Conservation (phyloP, 1,284 basidiomycete species). For the Stereum hirsutum region DNA sequence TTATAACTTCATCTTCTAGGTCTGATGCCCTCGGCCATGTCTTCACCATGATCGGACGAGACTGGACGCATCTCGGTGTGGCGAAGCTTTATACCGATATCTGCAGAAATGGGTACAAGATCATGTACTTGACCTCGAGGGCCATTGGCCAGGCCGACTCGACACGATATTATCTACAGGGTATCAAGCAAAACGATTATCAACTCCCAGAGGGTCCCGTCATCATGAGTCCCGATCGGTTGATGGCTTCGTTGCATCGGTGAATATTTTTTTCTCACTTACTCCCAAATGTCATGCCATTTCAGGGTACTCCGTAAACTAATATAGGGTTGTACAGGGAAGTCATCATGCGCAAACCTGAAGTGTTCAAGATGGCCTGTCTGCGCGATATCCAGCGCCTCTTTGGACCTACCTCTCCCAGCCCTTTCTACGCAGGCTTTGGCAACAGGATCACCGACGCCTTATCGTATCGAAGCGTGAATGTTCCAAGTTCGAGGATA, state of each 20-base stretch:
- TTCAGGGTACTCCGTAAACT: not conserved
- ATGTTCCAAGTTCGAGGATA: conserved; percentile 89
- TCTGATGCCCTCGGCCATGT: conserved; percentile 97
- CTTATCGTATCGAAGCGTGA: conserved; percentile 92
- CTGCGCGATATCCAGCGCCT: conserved; percentile 91
- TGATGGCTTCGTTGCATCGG: conserved; percentile 95
- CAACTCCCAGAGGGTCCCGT: conserved; percentile 96
- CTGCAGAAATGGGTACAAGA: conserved; percentile 92
- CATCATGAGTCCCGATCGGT: conserved; percentile 96
- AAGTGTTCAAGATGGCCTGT: conserved; percentile 99
- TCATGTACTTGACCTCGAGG: conserved; percentile 96
- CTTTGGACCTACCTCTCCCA: conserved; percentile 67
- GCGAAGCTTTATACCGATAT: conserved; percentile 99
- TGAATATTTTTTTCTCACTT: conserved; percentile 24
- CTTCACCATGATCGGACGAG: conserved; percentile 98
- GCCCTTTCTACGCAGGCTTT: conserved; percentile 96
- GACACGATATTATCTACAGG: conserved; percentile 91
- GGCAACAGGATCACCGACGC: conserved; percentile 99
- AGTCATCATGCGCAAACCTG: conserved; percentile 98
- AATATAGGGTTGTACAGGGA: conserved; percentile 41
- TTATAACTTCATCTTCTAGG: conserved; percentile 29
- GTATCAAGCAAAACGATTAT: conserved; percentile 93
- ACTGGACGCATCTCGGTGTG: conserved; percentile 98
- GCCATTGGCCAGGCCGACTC: conserved; percentile 98
- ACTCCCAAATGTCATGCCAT: no score